Evolutionary conservation across 495 filamentous ascomycete genomes (phyloP).

Genomic region (Tuber melanosporum): DNA sequence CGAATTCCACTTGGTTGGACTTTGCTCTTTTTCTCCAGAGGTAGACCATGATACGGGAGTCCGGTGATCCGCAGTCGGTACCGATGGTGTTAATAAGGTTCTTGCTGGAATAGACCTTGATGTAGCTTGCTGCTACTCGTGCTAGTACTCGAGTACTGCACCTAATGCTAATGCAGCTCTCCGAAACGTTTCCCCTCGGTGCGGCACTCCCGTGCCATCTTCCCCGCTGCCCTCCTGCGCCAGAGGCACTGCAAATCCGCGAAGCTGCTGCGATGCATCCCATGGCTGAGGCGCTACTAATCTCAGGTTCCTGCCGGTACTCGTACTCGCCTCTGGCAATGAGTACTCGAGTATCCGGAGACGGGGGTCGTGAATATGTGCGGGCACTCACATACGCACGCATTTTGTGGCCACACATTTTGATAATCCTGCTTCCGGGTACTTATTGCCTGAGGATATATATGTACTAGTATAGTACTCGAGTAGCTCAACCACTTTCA

Average conservation of each 20-base stretch:
- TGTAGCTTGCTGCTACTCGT: not conserved
- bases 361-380: no score
- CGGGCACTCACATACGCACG: no score
- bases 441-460: no score
- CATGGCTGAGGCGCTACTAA: not conserved
- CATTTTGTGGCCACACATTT: no score
- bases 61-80: not conserved
- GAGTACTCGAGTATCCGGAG: no score
- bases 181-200: no score
- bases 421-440: no score
- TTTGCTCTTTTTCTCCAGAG: not conserved
- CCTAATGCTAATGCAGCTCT: not conserved
- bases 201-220: no score
- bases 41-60: not conserved
- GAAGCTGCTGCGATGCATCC: not conserved
- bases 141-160: no score
- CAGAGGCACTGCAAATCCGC: not conserved
- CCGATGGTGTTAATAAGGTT: not conserved
- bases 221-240: not conserved
- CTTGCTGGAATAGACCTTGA: not conserved
- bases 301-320: no score
- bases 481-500: not conserved
- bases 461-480: no score
- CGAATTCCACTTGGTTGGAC: not conserved
- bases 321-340: no score